Evolutionary conservation across 768 basidiomycete species (phyloP), one percentile per base, ranked within the genome.

Genomic region (Lentinus brumalis): DNA sequence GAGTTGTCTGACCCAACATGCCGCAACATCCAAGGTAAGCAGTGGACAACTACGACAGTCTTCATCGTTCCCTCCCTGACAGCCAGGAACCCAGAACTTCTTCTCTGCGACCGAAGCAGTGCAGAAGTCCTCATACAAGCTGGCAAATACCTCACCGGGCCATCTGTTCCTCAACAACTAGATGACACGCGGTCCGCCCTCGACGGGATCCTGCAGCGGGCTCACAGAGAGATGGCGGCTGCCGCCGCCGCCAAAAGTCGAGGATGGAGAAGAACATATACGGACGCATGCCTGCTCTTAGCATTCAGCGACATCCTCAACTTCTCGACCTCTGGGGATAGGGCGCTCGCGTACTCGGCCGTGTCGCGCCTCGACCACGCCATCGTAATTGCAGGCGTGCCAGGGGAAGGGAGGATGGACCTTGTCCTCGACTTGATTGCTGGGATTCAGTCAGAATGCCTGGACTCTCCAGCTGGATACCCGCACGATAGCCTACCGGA

Each of bases 341-440:
- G 68, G n/a, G 49, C 65, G 9, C 64, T 67, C 3, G 77, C 74
- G 11, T 62, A 77, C 61, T 77, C 77, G 47, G 78, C 82, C 26
- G 81, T 98, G 41, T 76, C 78, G 5, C 74, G 79, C 14, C 75
- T 98, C 29, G 97, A 99, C 70, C 81, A 79, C 64, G 88, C 89
- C 1, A 87, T 98, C 63, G 86, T 98, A 62, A 80, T 96, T 52
- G 88, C 94, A 14, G 95, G 95, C 2, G 85, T 88, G 2, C 79
- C 86, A 26, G 92, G 89, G 2, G 73, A 79, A 16, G 76, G 78
- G 12, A 77, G 89, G 45, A 74, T 85, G 41, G 84, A 89, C 32
- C 67, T 88, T 47, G 80, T 93, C n/a, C 79, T 85, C 46, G 75
- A 77, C 30, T 71, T 91, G 44, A 91, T 98, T 63, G 66, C 67